Percentiles rank a stretch among this genome's conserved stretches.
These are phyloP conservation scores for Aschersonia sp. DNA, from an alignment of 2,329 filamentous ascomycete genomes.

Conservation along the genomic window DNA sequence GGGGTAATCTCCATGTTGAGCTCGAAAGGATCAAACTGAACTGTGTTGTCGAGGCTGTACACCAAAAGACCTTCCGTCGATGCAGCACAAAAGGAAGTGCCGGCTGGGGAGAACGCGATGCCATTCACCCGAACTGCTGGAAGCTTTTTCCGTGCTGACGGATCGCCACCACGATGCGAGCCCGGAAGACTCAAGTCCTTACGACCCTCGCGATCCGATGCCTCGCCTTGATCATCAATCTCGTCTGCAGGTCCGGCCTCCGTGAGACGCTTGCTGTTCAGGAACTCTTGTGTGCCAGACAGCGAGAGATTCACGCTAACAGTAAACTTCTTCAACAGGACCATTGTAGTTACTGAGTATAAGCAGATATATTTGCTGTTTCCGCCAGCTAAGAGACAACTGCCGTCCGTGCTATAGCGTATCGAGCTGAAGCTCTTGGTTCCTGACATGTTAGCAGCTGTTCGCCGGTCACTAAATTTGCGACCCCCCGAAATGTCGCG, in stretches of 20 bases:
- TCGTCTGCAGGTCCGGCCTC: constrained; percentile 75
- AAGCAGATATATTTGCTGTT: constrained; percentile 98
- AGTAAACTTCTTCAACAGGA: constrained; percentile 86
- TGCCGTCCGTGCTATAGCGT: constrained; percentile 82
- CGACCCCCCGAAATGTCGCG: constrained; percentile 88
- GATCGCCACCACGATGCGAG: constrained; percentile 69
- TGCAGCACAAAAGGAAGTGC: constrained; percentile 82
- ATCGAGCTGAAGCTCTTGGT: constrained; percentile 86
- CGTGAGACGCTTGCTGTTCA: constrained; percentile 83
- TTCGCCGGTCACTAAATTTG: constrained; percentile 73
- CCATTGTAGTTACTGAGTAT: constrained; percentile 87
- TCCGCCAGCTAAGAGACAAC: constrained; percentile 76
- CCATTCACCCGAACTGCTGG: constrained; percentile 76
- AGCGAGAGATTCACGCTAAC: constrained; percentile 92
- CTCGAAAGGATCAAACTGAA: constrained; percentile 92
- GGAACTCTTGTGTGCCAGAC: constrained; percentile 89
- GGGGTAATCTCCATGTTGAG: constrained; percentile 90
- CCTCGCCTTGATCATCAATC: constrained; percentile 79
- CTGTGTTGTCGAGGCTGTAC: constrained; percentile 73
- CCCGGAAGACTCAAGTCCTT: constrained; percentile 70
- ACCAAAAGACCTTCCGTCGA: constrained; percentile 89
- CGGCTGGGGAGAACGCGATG: constrained; percentile 78
- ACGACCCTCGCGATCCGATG: constrained; percentile 76
- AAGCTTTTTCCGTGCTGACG: constrained; percentile 58
- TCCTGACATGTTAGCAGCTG: constrained; percentile 77